These are phyloP conservation scores for Prototheca cutis DNA, from an alignment of 163 green algal genomes.

Conservation along the genomic window DNA sequence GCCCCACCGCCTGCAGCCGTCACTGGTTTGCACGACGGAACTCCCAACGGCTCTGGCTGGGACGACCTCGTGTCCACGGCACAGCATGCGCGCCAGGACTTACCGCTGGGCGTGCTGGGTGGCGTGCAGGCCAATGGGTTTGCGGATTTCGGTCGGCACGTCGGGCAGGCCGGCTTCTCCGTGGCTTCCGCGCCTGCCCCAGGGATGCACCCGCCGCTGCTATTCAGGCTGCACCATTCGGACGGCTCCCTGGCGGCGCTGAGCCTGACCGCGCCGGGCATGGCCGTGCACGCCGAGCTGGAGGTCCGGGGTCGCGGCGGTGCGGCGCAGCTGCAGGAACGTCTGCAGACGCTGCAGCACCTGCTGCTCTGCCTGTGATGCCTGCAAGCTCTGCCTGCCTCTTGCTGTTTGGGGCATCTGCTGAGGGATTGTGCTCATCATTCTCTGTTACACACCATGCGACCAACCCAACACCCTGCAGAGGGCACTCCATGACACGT, in stretches of 20 bases:
- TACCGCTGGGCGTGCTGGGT: conserved; percentile 19
- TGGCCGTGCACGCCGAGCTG: neutral
- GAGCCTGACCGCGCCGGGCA: neutral
- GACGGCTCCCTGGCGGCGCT: neutral
- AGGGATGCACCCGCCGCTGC: neutral
- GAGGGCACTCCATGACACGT: too few relatives aligned
- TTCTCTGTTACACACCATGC: too few relatives aligned
- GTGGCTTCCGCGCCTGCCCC: neutral
- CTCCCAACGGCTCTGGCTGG: neutral
- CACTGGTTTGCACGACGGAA: neutral
- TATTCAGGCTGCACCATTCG: neutral
- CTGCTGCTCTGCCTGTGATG: neutral
- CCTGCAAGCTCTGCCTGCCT: too few relatives aligned
- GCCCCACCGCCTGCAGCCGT: conserved; percentile 8
- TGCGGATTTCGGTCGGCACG: conserved; percentile 56
- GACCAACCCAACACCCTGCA: too few relatives aligned
- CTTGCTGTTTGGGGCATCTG: too few relatives aligned
- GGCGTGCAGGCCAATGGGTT: conserved; percentile 45
- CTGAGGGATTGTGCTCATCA: neutral
- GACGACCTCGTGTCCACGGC: conserved; percentile 1
- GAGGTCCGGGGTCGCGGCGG: neutral
- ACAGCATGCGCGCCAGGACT: neutral
- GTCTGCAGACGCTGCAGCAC: neutral
- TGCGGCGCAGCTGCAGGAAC: neutral
- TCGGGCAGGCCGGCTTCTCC: conserved; percentile 29